A percentile compares a stretch with the other conserved stretches of the same genome.
Conservation (phyloP, 192 early-diverging fungal species). For the Coemansia sp. region DNA sequence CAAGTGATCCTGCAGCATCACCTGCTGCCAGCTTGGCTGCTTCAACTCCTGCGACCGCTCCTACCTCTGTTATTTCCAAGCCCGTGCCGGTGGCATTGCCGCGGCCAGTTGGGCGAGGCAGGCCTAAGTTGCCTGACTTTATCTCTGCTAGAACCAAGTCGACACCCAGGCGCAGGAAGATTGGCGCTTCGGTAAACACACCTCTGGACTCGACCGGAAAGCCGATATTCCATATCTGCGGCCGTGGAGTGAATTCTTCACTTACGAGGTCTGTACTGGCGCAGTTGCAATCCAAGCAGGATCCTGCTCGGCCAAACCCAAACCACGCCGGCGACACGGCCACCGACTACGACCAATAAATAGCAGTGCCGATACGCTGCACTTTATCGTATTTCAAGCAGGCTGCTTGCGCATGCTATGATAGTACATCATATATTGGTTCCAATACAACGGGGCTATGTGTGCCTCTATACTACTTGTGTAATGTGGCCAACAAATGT, state of each 20-base stretch:
- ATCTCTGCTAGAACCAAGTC: neutral
- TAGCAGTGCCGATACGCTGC: no score
- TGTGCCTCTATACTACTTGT: neutral
- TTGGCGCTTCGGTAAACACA: conserved; percentile 1
- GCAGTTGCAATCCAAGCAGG: conserved; percentile 31
- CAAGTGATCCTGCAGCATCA: neutral
- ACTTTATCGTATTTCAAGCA: neutral
- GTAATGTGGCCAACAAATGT: conserved; percentile 37
- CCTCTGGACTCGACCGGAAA: conserved; percentile 32
- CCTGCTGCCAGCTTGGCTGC: neutral
- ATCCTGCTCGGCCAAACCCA: neutral
- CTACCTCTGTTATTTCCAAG: neutral
- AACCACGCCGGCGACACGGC: neutral
- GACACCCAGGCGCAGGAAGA: conserved; percentile 20
- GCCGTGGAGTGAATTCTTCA: conserved; percentile 50
- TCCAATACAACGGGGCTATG: neutral
- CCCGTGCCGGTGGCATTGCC: neutral
- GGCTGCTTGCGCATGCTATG: neutral
- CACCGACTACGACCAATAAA: neutral
- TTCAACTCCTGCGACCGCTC: neutral
- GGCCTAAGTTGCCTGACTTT: conserved; percentile 1
- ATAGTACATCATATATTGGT: no score
- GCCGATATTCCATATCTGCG: conserved; percentile 41
- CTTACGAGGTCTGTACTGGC: conserved; percentile 45
- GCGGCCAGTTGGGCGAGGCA: neutral